A percentile compares a stretch with the other conserved stretches of the same genome.
Evolutionary conservation across 148 eudicot genomes (phyloP).

Genomic region (Camellia lanceoleosa): DNA sequence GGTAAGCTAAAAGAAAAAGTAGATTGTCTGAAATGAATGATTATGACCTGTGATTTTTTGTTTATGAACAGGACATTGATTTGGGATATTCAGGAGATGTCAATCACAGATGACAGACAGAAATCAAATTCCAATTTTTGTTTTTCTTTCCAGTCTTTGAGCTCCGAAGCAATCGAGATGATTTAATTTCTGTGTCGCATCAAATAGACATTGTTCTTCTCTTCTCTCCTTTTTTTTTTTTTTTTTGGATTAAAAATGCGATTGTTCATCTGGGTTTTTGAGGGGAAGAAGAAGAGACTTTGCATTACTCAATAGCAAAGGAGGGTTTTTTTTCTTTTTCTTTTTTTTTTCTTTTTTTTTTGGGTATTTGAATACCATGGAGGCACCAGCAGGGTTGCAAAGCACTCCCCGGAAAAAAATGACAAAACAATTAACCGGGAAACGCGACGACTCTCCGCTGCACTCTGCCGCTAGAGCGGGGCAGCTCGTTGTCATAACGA

Average conservation of each 20-base stretch:
- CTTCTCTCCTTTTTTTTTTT: too few species aligned
- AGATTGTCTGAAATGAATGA: neutral
- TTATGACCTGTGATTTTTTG: neutral
- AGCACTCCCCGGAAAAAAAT: constrained; percentile 52
- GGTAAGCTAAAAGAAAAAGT: too few species aligned
- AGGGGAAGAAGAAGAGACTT: constrained; percentile 34
- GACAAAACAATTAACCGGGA: constrained; percentile 74
- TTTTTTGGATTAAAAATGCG: constrained; percentile 18
- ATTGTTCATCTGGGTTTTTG: constrained; percentile 38
- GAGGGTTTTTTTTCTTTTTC: neutral
- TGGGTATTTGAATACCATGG: constrained; percentile 13
- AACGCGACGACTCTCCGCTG: constrained; percentile 51
- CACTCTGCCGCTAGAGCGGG: constrained; percentile 57
- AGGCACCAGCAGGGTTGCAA: constrained; percentile 19
- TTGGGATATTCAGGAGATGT: neutral
- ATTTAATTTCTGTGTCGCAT: neutral
- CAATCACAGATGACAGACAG: neutral
- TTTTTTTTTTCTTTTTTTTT: neutral
- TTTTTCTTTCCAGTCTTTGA: neutral
- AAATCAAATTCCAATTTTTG: neutral
- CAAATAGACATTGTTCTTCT: neutral
- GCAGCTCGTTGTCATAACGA: constrained; percentile 41
- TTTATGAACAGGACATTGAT: constrained; percentile 13
- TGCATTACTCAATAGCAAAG: neutral
- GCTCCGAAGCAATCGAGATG: neutral